Percentiles rank a stretch among this genome's conserved stretches.
Conservation (phyloP, 345 rosid genomes). For the Populus deltoides region DNA sequence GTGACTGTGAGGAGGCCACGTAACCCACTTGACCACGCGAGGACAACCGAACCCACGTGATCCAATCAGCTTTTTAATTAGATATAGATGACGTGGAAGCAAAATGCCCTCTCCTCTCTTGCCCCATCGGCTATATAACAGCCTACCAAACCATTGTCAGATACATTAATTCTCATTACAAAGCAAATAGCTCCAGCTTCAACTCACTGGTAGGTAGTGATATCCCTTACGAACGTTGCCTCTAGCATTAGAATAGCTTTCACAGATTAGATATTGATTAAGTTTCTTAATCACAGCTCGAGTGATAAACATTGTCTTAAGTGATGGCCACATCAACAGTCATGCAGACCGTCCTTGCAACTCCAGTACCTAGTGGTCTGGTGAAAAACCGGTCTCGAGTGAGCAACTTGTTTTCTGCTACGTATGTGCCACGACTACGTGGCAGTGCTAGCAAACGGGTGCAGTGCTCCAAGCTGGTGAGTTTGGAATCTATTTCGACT, state of each 20-base stretch:
- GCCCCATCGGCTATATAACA: neutral
- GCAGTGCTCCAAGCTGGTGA: constrained; percentile 43
- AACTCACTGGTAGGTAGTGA: too few relatives aligned
- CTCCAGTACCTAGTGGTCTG: constrained; percentile 23
- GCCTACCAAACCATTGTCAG: too few relatives aligned
- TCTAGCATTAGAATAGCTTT: too few relatives aligned
- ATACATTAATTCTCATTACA: neutral
- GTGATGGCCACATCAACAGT: constrained; percentile 40
- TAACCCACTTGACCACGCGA: constrained; percentile 8
- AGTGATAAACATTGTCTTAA: too few relatives aligned
- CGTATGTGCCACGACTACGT: constrained; percentile 18
- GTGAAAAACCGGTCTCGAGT: neutral
- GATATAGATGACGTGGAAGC: constrained; percentile 29
- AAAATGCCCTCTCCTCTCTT: constrained; percentile 20
- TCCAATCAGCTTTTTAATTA: constrained; percentile 7
- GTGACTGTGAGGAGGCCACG: constrained; percentile 25
- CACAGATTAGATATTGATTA: too few relatives aligned
- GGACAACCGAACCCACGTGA: constrained; percentile 32
- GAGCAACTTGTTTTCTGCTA: constrained; percentile 20
- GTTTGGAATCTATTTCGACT: neutral
- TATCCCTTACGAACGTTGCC: too few relatives aligned
- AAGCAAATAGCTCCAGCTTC: too few relatives aligned
- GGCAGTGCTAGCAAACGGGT: constrained; percentile 31
- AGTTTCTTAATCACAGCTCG: too few relatives aligned
- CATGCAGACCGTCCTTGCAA: constrained; percentile 44